Evolutionary conservation across 176 grass and related monocot species (phyloP).

Genomic region (Avena insularis): DNA sequence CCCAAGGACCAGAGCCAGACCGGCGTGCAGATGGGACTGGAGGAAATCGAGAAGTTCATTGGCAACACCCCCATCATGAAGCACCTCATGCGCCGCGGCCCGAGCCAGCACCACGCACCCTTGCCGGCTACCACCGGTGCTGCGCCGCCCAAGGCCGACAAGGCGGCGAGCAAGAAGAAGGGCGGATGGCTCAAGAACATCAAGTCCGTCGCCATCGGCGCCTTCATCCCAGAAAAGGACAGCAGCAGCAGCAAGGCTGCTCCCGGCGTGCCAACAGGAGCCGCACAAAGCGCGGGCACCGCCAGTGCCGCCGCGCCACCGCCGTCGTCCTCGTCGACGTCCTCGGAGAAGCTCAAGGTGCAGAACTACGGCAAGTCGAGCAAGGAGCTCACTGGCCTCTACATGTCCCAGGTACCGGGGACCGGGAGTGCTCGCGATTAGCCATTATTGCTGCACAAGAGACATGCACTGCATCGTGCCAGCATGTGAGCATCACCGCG

Average conservation of each 20-base stretch:
- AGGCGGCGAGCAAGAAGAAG: conserved; percentile 67
- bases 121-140: background rate
- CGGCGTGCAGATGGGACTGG: conserved; percentile 62
- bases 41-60: conserved; percentile 84
- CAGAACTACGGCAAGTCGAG: conserved; percentile 87
- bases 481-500: background rate
- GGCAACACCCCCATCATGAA: conserved; percentile 87
- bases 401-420: conserved; percentile 64
- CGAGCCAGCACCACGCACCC: conserved; percentile 39
- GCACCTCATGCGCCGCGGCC: conserved; percentile 69
- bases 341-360: conserved; percentile 70
- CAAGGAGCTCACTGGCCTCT: conserved; percentile 87
- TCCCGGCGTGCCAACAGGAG: background rate
- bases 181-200: conserved; percentile 91
- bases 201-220: conserved; percentile 71
- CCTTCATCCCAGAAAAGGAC: conserved; percentile 76
- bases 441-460: background rate
- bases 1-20: conserved; percentile 59
- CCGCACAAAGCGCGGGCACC: background rate
- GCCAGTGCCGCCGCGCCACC: background rate
- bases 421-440: background rate
- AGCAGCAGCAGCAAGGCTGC: conserved; percentile 30
- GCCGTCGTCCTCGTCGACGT: conserved; percentile 4
- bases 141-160: conserved; percentile 51
- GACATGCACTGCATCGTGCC: background rate